Base-by-base conservation (phyloP, 345 rosid species). In the Triadica sebifera region DNA sequence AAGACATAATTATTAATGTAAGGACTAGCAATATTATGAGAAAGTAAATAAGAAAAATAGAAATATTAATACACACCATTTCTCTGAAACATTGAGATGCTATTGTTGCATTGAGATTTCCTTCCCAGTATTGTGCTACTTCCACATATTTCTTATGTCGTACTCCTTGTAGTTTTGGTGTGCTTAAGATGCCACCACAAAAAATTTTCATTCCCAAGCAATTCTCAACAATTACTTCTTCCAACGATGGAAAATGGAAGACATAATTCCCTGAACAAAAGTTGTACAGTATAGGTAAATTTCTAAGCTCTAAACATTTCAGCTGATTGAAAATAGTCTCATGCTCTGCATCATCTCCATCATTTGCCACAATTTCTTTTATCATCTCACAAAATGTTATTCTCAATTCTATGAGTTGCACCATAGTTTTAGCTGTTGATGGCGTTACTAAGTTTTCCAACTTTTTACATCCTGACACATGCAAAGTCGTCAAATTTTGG, bases 331-430 rank as follows among this genome's bases (percentile, higher is more conserved):
- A 79, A 25, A 43, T n/a, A 53, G 71, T 66, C 38, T 2, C 38
- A 16, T 68, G 70, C 24, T 71, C 37, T 22, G 2, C 12, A 19
- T 67, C 69, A 12, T 75, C 79, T 17, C 6, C 66, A 4, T 12
- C 53, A 5, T 38, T 22, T 20, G 38, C 53, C 62, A 78, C 65
- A 12, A 75, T 71, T 49, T 78, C 65, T 45, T 25, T 47, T 1
- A 78, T 38, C 57, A 12, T 41, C n/a, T 66, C 15, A 22, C 81
- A 81, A 20, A 45, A 49, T 17, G 6, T 2, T 49, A 81, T 51
- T 15, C 15, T n/a, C n/a, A n/a, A n/a, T n/a, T n/a, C n/a, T n/a
- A n/a, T n/a, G n/a, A n/a, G n/a, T n/a, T n/a, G n/a, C n/a, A n/a
- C n/a, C n/a, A n/a, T n/a, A n/a, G n/a, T n/a, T n/a, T n/a, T n/a